Base-by-base conservation (phyloP, 257 asterid genomes). In the Nicotiana tabacum region DNA sequence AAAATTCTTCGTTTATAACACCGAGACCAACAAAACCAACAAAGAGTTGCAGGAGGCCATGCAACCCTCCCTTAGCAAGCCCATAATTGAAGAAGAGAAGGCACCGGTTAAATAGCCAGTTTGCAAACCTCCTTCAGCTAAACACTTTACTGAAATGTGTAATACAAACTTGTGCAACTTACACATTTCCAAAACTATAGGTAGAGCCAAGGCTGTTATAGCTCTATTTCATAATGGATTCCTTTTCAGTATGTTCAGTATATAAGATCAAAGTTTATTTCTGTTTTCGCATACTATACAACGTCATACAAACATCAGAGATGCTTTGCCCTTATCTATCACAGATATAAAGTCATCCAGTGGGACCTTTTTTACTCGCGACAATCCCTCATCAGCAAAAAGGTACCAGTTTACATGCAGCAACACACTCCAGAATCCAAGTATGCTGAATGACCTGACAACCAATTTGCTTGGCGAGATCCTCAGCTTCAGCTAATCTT, bases 351-450 rank as follows among this genome's bases (percentile, higher is more conserved):
- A 39, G 29, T 68, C 53, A 68, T 68, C 35, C 15, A 39, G 29
- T 13, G 3, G 53, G 77, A 32, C 27, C 11, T 64, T 29, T 76
- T 62, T 76, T 43, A 27, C 80, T 29, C 18, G 83, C 30, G 18
- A 65, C n/a, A 16, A 43, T 13, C 6, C 12, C 68, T 55, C 58
- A 77, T 11, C 12, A 66, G 39, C 78, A 67, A 83, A 46, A 66
- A 57, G 94, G 92, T 83, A 87, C 85, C 83, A 89, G 66, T 66
- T 85, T 83, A 77, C 91, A 88, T 8, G 92, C 97, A 82, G 98
- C 95, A 82, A 96, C 90, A 2, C 97, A 90, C 84, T 96, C 99
- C 90, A 96, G 82, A 84, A 96, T 92, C 99, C 98, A 96, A 5
- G 97, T 93, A 88, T 93, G 98, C 18, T 91, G 91, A 83, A 90